Base-by-base conservation (phyloP, 2,329 filamentous ascomycete genomes). In the Pezicula carpinea region DNA sequence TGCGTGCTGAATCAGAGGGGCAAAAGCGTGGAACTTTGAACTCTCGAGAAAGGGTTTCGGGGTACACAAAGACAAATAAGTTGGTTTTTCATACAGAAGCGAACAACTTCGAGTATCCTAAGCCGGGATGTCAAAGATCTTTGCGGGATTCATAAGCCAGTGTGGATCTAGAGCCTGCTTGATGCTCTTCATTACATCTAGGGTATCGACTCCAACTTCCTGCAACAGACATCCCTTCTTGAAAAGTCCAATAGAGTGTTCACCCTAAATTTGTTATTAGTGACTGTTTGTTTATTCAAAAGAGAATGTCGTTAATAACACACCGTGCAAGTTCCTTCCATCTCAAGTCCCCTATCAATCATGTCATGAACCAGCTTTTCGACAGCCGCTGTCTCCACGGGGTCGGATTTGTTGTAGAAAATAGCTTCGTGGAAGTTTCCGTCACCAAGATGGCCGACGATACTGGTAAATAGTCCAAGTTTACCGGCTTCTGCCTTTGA, bases 341-440 rank as follows among this genome's bases (percentile, higher is more conserved):
- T 95, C 52, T 91, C 87, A 14, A 96, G 68, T 2, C 89, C 91
- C 13, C 87, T 79, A 56, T 86, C 79, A 15, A 95, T 87, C 89
- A 96, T 95, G 55, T 87, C 83, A 60, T 91, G 80, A 32, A 96
- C 88, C 52, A 86, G 87, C 46, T 75, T 77, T 60, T 91, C 85
- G 2, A 93, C 88, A 51, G 83, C 85, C 31, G 75, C 82, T 43
- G 79, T 77, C 66, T 96, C 85, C 15, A 72, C 77, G 4, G 80
- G 76, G 49, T 89, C 74, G 21, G 74, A 74, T n/a, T 79, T 79
- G 66, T 92, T 80, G 64, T 95, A 96, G 70, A 96, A 85, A 66
- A 96, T 91, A 60, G 84, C 87, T 64, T 89, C 84, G 65, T 96
- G 90, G 71, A 96, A 96, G 66, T 96, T 96, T 34, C 90, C 91